Evolutionary conservation across 345 rosid genomes (phyloP), one percentile per base, ranked within the genome.

Genomic region (Heritiera fomes): DNA sequence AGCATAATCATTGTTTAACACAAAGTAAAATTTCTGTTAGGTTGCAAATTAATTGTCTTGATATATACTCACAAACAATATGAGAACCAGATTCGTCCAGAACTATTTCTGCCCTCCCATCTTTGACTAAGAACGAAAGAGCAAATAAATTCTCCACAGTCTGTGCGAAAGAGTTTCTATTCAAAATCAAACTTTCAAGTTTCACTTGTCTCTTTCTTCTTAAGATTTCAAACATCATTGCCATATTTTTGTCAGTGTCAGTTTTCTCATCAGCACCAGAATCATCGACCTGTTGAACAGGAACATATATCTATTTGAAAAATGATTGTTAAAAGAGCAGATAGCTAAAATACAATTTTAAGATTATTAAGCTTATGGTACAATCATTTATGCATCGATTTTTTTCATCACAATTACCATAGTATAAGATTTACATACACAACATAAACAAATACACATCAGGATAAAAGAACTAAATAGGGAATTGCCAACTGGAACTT

Each of bases 81-180:
- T 96, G 99, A 65, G 85, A 84, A 58, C 97, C 97, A 58, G 77
- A 85, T 34, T 85, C 84, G 66, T 91, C 89, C 62, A 94, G 83
- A 55, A 55, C 53, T 74, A 96, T 89, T 64, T 91, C 87, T 56
- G 86, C 90, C 23, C 99, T 87, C 58, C 99, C 99, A 68, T 96
- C 99, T 87, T 91, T 96, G 62, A 90, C 89, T 49, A 96, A 84
- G 87, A 94, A 94, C 8, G 99, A 96, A 52, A 96, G 83, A 9
- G 97, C 97, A 82, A 96, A 96, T 76, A 94, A 81, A 82, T 94
- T 96, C 83, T 96, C 97, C 40, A 94, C 91, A 0, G 99, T 92
- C 86, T 92, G 98, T 11, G 98, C 94, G 88, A 96, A 94, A 52
- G 93, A 96, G 20, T 76, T 86, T 73, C 97, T 85, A 73, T 94